Percentiles rank a stretch among this genome's conserved stretches.
phyloP scores from a whole-genome alignment of 805 yeast genomes.

The Peterozyma xylosa region DNA sequence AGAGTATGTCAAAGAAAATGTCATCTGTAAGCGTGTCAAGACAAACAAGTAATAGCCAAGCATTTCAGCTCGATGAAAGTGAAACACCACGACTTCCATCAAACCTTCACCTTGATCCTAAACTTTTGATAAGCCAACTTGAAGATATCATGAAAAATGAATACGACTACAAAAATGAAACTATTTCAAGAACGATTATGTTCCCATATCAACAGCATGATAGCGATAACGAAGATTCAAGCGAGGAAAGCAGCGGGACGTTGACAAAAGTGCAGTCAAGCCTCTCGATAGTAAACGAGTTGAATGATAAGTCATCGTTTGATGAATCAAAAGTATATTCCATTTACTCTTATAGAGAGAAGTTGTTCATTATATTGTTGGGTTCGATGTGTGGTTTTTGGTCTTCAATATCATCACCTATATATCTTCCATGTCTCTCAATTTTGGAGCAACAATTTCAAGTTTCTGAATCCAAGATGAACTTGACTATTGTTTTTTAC shows the following conservation, averaged over 20 bases:
- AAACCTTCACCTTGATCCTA: too few relatives aligned
- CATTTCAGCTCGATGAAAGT: too few relatives aligned
- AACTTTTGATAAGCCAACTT: too few relatives aligned
- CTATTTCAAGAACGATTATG: slow-evolving; percentile 3
- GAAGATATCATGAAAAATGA: slow-evolving; percentile 1
- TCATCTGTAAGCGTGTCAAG: too few relatives aligned
- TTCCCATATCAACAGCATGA: slow-evolving; percentile 5
- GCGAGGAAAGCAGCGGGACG: not conserved
- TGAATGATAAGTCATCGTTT: slow-evolving; percentile 2
- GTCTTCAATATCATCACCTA: slow-evolving; percentile 67
- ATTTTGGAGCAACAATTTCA: slow-evolving; percentile 46
- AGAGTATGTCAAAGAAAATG: too few relatives aligned
- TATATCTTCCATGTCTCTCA: slow-evolving; percentile 73
- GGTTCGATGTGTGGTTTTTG: slow-evolving; percentile 43
- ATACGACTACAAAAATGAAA: slow-evolving; percentile 3
- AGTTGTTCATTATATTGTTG: slow-evolving; percentile 26
- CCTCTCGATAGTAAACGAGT: slow-evolving; percentile 3
- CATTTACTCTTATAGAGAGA: slow-evolving; percentile 29
- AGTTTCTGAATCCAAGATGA: slow-evolving; percentile 49
- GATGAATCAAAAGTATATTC: slow-evolving; percentile 19
- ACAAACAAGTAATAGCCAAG: too few relatives aligned
- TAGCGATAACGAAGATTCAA: too few relatives aligned
- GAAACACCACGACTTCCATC: too few relatives aligned
- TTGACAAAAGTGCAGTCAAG: slow-evolving; percentile 6
- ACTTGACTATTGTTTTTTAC: slow-evolving; percentile 71